phyloP scores from a whole-genome alignment of 768 basidiomycete genomes.

The Tephrocybe sp. region DNA sequence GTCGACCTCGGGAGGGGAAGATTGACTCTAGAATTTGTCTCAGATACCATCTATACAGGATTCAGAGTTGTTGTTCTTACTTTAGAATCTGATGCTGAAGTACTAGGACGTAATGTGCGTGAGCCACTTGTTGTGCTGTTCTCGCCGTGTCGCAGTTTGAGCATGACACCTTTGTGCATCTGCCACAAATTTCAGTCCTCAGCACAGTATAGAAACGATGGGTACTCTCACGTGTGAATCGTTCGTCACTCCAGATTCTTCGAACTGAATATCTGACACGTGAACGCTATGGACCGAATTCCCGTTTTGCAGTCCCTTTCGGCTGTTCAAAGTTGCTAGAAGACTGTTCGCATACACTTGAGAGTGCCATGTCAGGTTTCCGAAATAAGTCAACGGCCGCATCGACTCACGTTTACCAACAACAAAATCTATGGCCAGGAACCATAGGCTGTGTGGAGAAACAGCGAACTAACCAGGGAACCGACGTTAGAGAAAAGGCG shows the following conservation, averaged over 20 bases:
- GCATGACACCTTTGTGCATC: slow-evolving; percentile 4
- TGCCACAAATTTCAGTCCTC: background rate
- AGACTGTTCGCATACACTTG: slow-evolving; percentile 49
- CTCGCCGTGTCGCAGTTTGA: background rate
- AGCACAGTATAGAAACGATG: background rate
- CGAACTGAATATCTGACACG: slow-evolving; percentile 16
- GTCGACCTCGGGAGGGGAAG: background rate
- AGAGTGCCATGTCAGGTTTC: background rate
- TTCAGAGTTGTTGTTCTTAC: background rate
- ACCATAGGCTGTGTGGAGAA: slow-evolving; percentile 34
- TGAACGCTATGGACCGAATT: slow-evolving; percentile 9
- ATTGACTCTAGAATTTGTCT: background rate
- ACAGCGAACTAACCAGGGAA: slow-evolving; percentile 25
- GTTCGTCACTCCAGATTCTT: background rate
- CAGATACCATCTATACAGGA: background rate
- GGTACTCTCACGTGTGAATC: background rate
- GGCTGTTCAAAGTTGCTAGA: slow-evolving; percentile 42
- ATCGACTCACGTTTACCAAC: slow-evolving; percentile 43
- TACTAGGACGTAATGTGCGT: background rate
- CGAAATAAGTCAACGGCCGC: background rate
- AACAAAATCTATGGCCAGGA: slow-evolving; percentile 41
- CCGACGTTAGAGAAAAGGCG: background rate
- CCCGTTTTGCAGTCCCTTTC: slow-evolving; percentile 23
- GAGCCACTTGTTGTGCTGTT: background rate
- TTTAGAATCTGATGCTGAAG: background rate